Percentiles rank a stretch among this genome's conserved stretches.
phyloP scores from a whole-genome alignment of 345 rosid genomes.

The Lepidium africanum region DNA sequence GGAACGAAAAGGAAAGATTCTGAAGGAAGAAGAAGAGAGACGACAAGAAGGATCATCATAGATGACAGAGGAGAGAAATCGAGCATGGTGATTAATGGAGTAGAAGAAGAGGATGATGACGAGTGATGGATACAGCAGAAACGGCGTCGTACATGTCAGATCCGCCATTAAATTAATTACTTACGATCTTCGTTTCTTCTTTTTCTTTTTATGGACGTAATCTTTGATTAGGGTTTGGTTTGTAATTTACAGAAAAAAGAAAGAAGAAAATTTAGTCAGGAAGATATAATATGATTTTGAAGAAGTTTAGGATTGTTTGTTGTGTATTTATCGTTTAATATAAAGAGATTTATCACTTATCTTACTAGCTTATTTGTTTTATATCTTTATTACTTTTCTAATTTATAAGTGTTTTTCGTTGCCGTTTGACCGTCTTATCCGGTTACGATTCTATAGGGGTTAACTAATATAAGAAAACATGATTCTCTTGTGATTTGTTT shows the following conservation, averaged over 20 bases:
- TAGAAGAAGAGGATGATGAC: constrained; percentile 39
- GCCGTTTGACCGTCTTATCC: neutral
- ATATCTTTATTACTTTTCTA: neutral
- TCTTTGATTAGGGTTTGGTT: neutral
- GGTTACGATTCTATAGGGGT: neutral
- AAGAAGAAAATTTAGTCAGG: neutral
- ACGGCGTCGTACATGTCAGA: constrained; percentile 33
- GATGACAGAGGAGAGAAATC: constrained; percentile 3
- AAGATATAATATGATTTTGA: neutral
- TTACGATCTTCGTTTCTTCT: neutral
- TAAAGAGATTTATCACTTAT: neutral
- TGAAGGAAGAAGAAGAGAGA: constrained; percentile 16
- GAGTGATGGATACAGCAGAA: constrained; percentile 37
- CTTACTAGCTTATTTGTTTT: neutral
- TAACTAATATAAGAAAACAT: neutral
- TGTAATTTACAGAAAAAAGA: neutral
- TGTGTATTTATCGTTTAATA: neutral
- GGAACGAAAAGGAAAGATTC: constrained; percentile 7
- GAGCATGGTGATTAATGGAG: constrained; percentile 31
- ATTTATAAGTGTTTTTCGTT: constrained; percentile 7
- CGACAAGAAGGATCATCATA: constrained; percentile 19
- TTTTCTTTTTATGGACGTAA: neutral
- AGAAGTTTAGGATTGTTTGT: constrained; percentile 18
- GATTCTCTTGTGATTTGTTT: constrained; percentile 10
- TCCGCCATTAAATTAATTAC: constrained; percentile 34